Evolutionary conservation across 257 asterid species (phyloP).

Genomic region (Solanum bulbocastanum): DNA sequence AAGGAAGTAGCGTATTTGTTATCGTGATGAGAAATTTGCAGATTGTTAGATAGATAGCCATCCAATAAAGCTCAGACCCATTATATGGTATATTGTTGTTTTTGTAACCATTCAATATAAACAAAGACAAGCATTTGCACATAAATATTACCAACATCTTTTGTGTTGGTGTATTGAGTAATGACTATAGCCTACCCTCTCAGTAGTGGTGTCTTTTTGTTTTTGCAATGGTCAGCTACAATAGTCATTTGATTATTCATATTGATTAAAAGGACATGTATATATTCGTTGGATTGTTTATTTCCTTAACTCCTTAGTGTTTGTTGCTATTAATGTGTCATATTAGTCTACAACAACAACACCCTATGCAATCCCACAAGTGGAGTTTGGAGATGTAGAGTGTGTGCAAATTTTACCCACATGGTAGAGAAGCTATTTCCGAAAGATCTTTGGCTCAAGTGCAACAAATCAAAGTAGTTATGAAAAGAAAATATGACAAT

Average conservation of each 20-base stretch:
- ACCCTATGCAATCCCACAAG: background rate
- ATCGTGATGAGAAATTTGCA: background rate
- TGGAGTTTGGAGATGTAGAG: background rate
- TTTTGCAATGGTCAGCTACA: background rate
- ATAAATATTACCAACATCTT: background rate
- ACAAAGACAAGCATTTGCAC: background rate
- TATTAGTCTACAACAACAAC: background rate
- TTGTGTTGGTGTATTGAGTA: background rate
- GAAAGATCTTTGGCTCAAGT: background rate
- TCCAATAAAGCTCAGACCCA: background rate
- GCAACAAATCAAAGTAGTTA: background rate
- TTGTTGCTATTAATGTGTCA: background rate
- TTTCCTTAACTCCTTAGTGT: background rate
- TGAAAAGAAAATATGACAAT: background rate
- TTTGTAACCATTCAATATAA: background rate
- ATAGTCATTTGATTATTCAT: background rate
- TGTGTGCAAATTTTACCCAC: background rate
- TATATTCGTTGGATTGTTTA: background rate
- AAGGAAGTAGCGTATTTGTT: background rate
- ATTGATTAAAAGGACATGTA: no score
- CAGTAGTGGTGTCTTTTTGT: background rate
- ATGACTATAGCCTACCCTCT: background rate
- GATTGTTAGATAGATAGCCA: background rate
- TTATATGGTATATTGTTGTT: background rate
- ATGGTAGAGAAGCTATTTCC: background rate